Evolutionary conservation across 306 rosid genomes (phyloP).

Genomic region (Senna siamea): DNA sequence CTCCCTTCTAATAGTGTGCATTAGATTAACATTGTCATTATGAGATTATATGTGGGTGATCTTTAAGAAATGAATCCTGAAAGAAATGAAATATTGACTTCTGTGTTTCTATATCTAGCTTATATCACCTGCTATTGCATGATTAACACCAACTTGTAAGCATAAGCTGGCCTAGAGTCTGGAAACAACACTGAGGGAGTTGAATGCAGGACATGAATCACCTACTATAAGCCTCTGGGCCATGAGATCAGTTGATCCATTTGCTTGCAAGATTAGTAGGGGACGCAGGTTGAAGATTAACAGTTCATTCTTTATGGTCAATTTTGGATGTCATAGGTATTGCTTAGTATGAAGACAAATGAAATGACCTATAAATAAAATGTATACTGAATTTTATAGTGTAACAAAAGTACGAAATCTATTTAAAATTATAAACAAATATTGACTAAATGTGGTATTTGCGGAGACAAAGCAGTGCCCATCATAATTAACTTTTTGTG

Average conservation of each 20-base stretch:
- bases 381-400: not conserved
- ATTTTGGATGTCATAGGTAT: too few species aligned
- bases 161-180: not conserved
- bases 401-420: not conserved
- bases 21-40: conserved; percentile 4
- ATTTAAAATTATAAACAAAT: not conserved
- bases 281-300: not conserved
- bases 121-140: conserved; percentile 4
- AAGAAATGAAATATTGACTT: not conserved
- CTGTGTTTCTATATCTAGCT: too few species aligned
- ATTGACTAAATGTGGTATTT: not conserved
- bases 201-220: not conserved
- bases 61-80: conserved; percentile 15
- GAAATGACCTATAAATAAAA: not conserved
- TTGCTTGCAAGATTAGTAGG: not conserved
- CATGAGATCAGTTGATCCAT: not conserved
- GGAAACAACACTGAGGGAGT: not conserved
- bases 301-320: too few species aligned
- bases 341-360: not conserved
- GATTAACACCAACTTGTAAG: conserved; percentile 4
- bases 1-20: not conserved
- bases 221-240: not conserved
- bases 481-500: not conserved
- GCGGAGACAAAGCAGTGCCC: too few species aligned
- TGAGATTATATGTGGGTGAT: not conserved